Evolutionary conservation across 257 asterid species (phyloP).

Genomic region (Paraleonurus japonicus): DNA sequence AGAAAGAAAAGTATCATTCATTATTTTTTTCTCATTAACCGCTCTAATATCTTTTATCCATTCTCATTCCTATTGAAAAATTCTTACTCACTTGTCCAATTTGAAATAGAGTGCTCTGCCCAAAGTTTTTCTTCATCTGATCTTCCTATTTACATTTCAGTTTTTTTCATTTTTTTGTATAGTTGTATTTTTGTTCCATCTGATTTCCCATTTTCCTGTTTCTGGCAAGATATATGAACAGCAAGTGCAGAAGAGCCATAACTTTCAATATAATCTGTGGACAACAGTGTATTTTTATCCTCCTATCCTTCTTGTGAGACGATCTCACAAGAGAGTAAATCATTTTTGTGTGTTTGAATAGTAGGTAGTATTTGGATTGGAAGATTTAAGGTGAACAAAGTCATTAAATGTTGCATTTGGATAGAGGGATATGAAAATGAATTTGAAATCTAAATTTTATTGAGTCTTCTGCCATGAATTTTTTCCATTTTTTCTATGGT

Average conservation of each 20-base stretch:
- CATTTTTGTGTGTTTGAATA: neutral
- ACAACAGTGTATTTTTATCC: too few species aligned
- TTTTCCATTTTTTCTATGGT: neutral
- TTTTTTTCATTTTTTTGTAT: neutral
- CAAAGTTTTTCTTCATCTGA: neutral
- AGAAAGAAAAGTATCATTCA: too few species aligned
- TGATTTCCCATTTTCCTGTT: neutral
- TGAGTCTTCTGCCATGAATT: neutral
- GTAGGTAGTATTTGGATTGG: neutral
- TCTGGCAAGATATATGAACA: neutral
- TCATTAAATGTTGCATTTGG: neutral
- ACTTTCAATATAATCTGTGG: neutral
- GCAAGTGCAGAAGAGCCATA: neutral
- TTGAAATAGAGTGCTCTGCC: neutral
- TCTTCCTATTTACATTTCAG: neutral
- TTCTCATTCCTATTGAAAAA: too few species aligned
- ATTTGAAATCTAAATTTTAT: neutral
- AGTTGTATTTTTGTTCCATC: too few species aligned
- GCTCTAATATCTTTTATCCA: too few species aligned
- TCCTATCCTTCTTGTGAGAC: neutral
- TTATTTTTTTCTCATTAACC: too few species aligned
- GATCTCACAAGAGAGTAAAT: too few species aligned
- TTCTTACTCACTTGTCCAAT: neutral
- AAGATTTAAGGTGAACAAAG: neutral
- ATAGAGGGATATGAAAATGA: neutral